Evolutionary conservation across 2,329 filamentous ascomycete species (phyloP).

Genomic region (Aspergillus sp.): DNA sequence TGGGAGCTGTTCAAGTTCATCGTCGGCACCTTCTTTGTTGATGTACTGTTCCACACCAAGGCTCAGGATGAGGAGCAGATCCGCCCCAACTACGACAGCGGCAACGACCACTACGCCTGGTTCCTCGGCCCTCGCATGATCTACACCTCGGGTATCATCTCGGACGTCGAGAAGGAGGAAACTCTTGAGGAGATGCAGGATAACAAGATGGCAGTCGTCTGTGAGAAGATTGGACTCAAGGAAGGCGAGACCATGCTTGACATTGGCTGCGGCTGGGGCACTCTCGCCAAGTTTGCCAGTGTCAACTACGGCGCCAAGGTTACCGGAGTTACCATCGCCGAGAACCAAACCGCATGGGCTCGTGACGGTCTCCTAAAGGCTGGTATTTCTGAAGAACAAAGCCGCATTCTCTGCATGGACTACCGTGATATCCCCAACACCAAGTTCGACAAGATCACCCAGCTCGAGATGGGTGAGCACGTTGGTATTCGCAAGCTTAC

Average conservation of each 20-base stretch:
- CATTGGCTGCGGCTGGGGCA: conserved; percentile 98
- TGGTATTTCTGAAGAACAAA: conserved; percentile 82
- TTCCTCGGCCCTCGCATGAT: conserved; percentile 98
- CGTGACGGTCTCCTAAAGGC: conserved; percentile 83
- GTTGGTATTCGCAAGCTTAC: conserved; percentile 89
- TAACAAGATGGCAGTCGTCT: conserved; percentile 93
- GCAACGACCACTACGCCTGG: conserved; percentile 98
- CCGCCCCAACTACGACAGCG: conserved; percentile 94
- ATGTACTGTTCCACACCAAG: conserved; percentile 88
- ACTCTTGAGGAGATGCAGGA: conserved; percentile 93
- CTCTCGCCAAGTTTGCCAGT: conserved; percentile 87
- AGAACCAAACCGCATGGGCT: conserved; percentile 96
- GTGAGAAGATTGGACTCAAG: conserved; percentile 89
- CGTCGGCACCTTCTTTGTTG: conserved; percentile 80
- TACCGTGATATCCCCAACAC: conserved; percentile 90
- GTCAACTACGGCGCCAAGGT: conserved; percentile 84
- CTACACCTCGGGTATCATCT: conserved; percentile 94
- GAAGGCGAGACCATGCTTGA: conserved; percentile 82
- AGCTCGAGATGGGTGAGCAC: conserved; percentile 98
- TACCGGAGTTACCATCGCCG: conserved; percentile 88
- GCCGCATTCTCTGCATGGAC: conserved; percentile 90
- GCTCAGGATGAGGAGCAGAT: conserved; percentile 98
- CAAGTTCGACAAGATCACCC: conserved; percentile 91
- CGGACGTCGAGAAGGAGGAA: conserved; percentile 83
- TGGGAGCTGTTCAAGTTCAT: conserved; percentile 82